A percentile compares a stretch with the other conserved stretches of the same genome.
Conservation (phyloP, 202 grass and related monocot species). For the Digitaria exilis region DNA sequence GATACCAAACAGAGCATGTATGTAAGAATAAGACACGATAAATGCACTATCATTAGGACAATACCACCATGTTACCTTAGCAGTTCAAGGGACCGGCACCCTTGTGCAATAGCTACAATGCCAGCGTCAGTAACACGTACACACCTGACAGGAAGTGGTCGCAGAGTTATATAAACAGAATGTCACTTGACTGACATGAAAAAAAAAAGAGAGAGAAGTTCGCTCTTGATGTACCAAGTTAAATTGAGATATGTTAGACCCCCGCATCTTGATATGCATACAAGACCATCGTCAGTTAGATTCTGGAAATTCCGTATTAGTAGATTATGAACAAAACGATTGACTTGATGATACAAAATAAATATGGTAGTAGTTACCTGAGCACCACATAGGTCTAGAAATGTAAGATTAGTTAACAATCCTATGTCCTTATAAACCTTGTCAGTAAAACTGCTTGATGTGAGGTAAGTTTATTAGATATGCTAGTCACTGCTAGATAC, state of each 20-base stretch:
- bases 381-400: constrained; percentile 91
- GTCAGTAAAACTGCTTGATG: constrained; percentile 76
- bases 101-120: constrained; percentile 71
- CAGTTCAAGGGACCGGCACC: constrained; percentile 66
- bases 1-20: background rate
- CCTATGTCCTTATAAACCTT: constrained; percentile 79
- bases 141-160: constrained; percentile 60
- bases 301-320: constrained; percentile 61
- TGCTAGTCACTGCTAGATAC: background rate
- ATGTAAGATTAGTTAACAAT: constrained; percentile 68
- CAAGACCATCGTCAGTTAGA: constrained; percentile 70
- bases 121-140: constrained; percentile 84
- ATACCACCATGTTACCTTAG: constrained; percentile 67
- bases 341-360: constrained; percentile 16
- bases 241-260: constrained; percentile 77
- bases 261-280: constrained; percentile 70
- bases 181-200: background rate
- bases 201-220: constrained; percentile 14
- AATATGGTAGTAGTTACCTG: constrained; percentile 59
- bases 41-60: background rate
- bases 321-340: constrained; percentile 5
- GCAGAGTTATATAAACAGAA: constrained; percentile 7
- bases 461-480: constrained; percentile 38
- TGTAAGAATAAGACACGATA: background rate
- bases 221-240: constrained; percentile 76